Percentiles rank a stretch among this genome's conserved stretches.
phyloP scores from a whole-genome alignment of 2,329 filamentous ascomycete genomes.

The Penicillium thymicola region DNA sequence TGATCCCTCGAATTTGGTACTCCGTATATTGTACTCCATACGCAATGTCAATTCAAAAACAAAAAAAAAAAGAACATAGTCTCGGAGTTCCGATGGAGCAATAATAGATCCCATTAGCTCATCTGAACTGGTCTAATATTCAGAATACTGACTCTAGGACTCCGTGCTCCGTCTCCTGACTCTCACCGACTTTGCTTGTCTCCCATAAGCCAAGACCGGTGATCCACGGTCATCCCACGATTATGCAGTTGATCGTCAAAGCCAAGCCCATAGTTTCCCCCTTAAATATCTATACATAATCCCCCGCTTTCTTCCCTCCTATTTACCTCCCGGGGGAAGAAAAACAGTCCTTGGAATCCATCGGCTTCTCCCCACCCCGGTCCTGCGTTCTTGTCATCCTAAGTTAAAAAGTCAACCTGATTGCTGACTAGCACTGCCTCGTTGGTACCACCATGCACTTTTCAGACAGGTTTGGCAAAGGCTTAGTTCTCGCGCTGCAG shows the following conservation, averaged over 20 bases:
- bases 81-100: neutral
- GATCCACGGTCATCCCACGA: constrained; percentile 2
- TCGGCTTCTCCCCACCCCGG: neutral
- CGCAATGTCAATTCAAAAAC: neutral
- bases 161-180: too few species aligned
- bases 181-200: constrained; percentile 9
- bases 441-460: neutral
- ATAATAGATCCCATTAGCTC: neutral
- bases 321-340: neutral
- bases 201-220: constrained; percentile 1
- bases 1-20: neutral
- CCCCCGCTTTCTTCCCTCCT: neutral
- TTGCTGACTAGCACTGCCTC: constrained; percentile 3
- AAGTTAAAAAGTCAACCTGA: neutral
- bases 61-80: neutral
- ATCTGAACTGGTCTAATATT: neutral
- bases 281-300: neutral
- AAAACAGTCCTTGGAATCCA: neutral
- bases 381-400: constrained; percentile 9
- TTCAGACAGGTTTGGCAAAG: constrained; percentile 15
- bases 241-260: constrained; percentile 1
- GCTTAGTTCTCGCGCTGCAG: constrained; percentile 11
- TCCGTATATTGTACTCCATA: too few species aligned
- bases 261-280: constrained; percentile 3
- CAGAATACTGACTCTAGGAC: neutral